phyloP scores from a whole-genome alignment of 768 basidiomycete genomes.

The Amanita pseudoporphyria region DNA sequence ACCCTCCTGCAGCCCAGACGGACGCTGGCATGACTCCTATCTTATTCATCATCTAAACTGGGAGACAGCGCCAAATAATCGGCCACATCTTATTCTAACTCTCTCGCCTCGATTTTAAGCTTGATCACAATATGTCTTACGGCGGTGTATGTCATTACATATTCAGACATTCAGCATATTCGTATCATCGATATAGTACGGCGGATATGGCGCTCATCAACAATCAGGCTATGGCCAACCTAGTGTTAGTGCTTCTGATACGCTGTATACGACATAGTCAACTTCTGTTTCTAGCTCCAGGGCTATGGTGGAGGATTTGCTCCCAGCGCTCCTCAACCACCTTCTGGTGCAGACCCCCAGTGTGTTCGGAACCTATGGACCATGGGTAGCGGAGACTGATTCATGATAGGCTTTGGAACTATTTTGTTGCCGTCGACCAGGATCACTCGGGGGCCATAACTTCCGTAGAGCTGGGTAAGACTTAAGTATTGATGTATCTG shows the following conservation, averaged over 20 bases:
- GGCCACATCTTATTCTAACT: neutral
- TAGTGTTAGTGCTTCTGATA: slow-evolving; percentile 5
- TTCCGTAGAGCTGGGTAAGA: slow-evolving; percentile 58
- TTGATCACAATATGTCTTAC: slow-evolving; percentile 1
- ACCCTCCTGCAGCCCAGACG: slow-evolving; percentile 40
- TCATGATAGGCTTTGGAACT: slow-evolving; percentile 50
- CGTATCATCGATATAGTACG: slow-evolving; percentile 7
- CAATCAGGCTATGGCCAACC: slow-evolving; percentile 13
- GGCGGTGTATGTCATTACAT: neutral
- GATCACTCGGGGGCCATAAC: slow-evolving; percentile 63
- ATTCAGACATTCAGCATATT: neutral
- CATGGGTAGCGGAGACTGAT: neutral
- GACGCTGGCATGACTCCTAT: slow-evolving; percentile 12
- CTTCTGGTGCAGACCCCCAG: slow-evolving; percentile 70
- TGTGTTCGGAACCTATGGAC: slow-evolving; percentile 15
- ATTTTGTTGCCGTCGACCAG: slow-evolving; percentile 62
- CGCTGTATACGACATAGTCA: no score
- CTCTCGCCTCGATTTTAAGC: neutral
- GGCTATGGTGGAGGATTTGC: slow-evolving; percentile 25
- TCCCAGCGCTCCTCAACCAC: slow-evolving; percentile 31
- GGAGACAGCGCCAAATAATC: no score
- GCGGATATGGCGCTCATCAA: slow-evolving; percentile 7
- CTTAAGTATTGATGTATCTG: neutral
- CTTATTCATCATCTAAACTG: neutral
- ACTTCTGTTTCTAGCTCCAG: neutral